Evolutionary conservation across 768 basidiomycete genomes (phyloP), one percentile per base, ranked within the genome.

Genomic region (Pulveroboletus sp.): DNA sequence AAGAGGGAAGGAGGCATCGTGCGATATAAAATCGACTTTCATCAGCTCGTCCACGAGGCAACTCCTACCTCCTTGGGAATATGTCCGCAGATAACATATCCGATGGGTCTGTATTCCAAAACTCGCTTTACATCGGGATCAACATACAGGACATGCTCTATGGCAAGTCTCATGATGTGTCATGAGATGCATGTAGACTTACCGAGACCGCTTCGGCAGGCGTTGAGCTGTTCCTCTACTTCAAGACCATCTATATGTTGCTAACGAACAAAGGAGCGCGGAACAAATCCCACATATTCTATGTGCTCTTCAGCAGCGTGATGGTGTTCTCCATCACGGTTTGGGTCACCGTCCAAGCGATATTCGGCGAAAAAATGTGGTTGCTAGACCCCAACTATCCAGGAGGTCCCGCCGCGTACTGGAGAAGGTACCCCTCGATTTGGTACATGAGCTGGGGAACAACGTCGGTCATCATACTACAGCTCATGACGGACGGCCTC

Each of bases 301-400:
- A 67, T 11, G 56, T 45, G 21, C 8, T 56, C 37, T 66, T 68
- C 31, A 66, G 64, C 35, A 66, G 7, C 32, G 24, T 49, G 14
- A 57, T 68, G 53, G 18, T 69, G 2, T 45, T 69, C 24, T 58
- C 59, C 17, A 55, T 61, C 59, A 68, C 71, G 0, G 44, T 71
- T 17, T 69, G 64, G 51, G 47, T 69, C 17, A 56, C 54, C 14
- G 47, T 53, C 2, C n/a, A 45, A 2, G 41, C 42, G 3, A 15
- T 67, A 4, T 64, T 70, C 28, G 59, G 64, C 4, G 55, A 69
- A 49, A 46, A 64, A 17, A 66, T 71, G 58, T 76, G 74, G 75
- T 54, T 75, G 14, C 36, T 63, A 1, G 46, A 71, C 14, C 28
- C 54, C 0, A 28, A 60, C n/a, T 70, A 62, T 38, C 69, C 71